These are phyloP conservation scores for Hanseniaspora taiwanica DNA, from an alignment of 805 yeast genomes.

Conservation along the genomic window DNA sequence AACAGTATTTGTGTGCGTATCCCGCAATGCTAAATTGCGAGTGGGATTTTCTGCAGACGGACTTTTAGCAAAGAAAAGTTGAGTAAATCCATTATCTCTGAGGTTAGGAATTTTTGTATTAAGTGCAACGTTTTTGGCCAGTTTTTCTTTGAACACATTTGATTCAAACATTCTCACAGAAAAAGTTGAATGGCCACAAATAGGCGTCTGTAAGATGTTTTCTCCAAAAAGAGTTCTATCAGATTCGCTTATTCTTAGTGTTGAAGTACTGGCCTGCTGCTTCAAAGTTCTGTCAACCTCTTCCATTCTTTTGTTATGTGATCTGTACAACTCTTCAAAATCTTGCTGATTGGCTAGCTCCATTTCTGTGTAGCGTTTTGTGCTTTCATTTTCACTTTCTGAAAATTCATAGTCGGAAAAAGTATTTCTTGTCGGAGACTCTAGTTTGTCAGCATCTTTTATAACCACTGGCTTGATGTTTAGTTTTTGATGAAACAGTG, in stretches of 20 bases:
- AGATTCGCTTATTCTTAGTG: not conserved
- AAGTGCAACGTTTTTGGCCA: not conserved
- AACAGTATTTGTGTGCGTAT: too few species aligned
- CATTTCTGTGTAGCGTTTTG: conserved; percentile 31
- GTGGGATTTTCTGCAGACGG: too few species aligned
- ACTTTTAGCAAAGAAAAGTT: not conserved
- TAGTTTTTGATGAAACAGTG: conserved; percentile 28
- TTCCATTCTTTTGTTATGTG: not conserved
- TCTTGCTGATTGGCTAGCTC: conserved; percentile 57
- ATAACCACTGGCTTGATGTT: conserved; percentile 28
- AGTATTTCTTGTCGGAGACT: not conserved
- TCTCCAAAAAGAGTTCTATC: not conserved
- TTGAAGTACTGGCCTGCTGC: not conserved
- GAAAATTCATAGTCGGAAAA: conserved; percentile 28
- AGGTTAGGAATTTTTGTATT: not conserved
- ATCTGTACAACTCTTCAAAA: conserved; percentile 28
- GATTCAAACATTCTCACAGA: too few species aligned
- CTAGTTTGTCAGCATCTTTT: conserved; percentile 18
- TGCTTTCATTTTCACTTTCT: conserved; percentile 32
- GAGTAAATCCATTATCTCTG: not conserved
- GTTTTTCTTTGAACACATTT: not conserved
- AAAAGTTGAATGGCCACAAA: too few species aligned
- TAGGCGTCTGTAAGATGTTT: not conserved
- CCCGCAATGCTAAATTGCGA: too few species aligned
- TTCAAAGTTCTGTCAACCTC: not conserved